phyloP scores from a whole-genome alignment of 306 rosid genomes.

The Sophora flavescens region DNA sequence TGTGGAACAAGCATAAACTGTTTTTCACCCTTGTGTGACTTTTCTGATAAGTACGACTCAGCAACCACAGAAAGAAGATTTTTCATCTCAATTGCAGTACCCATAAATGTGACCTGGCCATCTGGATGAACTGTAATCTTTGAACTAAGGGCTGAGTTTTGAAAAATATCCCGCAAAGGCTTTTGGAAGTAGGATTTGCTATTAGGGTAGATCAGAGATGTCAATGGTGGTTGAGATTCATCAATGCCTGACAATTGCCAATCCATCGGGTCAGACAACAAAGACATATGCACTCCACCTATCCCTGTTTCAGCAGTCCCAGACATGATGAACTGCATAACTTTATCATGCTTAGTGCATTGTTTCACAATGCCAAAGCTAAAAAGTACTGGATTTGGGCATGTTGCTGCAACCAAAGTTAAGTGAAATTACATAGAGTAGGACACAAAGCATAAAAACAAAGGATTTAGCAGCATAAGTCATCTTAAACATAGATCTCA shows the following conservation, averaged over 20 bases:
- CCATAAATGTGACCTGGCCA: conserved; percentile 73
- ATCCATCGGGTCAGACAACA: conserved; percentile 59
- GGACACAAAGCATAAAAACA: conserved; percentile 7
- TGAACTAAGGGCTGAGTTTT: conserved; percentile 67
- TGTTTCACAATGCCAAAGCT: conserved; percentile 68
- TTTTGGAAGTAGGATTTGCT: conserved; percentile 53
- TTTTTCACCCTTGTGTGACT: conserved; percentile 51
- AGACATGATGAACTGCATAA: conserved; percentile 60
- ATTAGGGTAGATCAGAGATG: conserved; percentile 57
- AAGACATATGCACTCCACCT: conserved; percentile 50
- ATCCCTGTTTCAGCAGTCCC: conserved; percentile 61
- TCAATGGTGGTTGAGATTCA: conserved; percentile 46
- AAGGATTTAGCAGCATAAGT: conserved; percentile 30
- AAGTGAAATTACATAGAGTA: conserved; percentile 30
- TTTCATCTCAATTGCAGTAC: conserved; percentile 71
- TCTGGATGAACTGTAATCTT: conserved; percentile 69
- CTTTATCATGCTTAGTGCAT: conserved; percentile 63
- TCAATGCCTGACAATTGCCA: conserved; percentile 58
- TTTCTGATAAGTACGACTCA: conserved; percentile 61
- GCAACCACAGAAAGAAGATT: conserved; percentile 81
- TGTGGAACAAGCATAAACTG: conserved; percentile 76
- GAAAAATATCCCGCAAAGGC: conserved; percentile 69
- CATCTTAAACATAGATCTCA: conserved; percentile 31
- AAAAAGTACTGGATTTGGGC: conserved; percentile 55
- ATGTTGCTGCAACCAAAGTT: conserved; percentile 62